Evolutionary conservation across 495 filamentous ascomycete genomes (phyloP).

Genomic region (Neurospora sp.): DNA sequence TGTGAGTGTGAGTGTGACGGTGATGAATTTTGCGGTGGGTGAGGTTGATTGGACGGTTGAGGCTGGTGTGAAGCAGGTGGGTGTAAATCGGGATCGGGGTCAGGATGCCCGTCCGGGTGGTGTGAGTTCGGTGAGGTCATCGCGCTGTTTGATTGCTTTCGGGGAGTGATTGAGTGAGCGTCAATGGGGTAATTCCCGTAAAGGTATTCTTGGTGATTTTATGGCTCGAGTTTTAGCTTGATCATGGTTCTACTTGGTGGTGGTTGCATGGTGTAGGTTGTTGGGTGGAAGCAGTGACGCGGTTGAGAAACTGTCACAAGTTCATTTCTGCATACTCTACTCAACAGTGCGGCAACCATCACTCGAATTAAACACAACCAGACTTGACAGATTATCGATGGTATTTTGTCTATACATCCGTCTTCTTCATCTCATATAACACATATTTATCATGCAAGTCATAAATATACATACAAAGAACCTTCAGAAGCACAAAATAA

Average conservation of each 20-base stretch:
- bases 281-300: not conserved
- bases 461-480: conserved; percentile 8
- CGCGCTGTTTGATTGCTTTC: not conserved
- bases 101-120: not conserved
- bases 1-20: not conserved
- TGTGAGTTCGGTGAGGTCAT: not conserved
- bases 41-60: not conserved
- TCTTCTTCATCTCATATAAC: not conserved
- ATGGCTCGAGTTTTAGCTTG: not conserved
- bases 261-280: not conserved
- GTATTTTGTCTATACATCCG: not conserved
- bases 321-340: not conserved
- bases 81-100: not conserved
- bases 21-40: not conserved
- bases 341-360: not conserved
- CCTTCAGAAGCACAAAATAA: not conserved
- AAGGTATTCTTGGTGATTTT: not conserved
- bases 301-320: not conserved
- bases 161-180: not conserved
- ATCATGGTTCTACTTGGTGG: not conserved
- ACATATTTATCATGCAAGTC: not conserved
- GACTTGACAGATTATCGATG: not conserved
- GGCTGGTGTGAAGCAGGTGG: not conserved
- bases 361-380: not conserved
- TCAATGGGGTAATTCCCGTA: not conserved